A percentile compares a stretch with the other conserved stretches of the same genome.
Conservation (phyloP, 345 rosid species). For the Abelmoschus esculentus region DNA sequence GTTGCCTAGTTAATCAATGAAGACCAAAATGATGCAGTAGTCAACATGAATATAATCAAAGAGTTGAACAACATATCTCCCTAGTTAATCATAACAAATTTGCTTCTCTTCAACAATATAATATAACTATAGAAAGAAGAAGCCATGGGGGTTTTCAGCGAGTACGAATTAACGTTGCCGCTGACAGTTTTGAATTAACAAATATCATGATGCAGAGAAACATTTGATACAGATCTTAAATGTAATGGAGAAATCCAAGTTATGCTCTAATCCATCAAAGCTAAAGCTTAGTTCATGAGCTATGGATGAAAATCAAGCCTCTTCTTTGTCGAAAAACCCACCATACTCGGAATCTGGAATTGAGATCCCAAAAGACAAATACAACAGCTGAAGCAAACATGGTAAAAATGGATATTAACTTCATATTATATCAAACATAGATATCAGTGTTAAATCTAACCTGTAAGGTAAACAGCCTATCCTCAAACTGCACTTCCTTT, state of each 20-base stretch:
- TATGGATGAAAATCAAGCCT: neutral
- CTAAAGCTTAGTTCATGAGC: neutral
- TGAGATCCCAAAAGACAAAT: neutral
- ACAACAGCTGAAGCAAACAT: neutral
- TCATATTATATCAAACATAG: neutral
- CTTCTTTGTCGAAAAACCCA: neutral
- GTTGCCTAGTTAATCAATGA: neutral
- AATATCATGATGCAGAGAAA: neutral
- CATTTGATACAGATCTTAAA: neutral
- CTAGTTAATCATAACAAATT: neutral
- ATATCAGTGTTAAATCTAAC: slow-evolving; percentile 24
- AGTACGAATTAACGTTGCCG: neutral
- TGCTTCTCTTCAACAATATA: neutral
- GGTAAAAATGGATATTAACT: neutral
- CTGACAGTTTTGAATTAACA: neutral
- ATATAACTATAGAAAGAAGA: no score
- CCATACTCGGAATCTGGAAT: no score
- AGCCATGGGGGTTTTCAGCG: neutral
- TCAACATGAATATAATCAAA: neutral
- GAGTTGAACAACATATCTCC: neutral
- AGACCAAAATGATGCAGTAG: neutral
- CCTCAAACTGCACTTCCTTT: slow-evolving; percentile 90
- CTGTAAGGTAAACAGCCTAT: slow-evolving; percentile 94
- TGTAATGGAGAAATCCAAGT: neutral
- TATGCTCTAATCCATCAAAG: neutral